These are phyloP conservation scores for Heliocybe sulcata DNA, from an alignment of 1,284 basidiomycete genomes.

Conservation along the genomic window DNA sequence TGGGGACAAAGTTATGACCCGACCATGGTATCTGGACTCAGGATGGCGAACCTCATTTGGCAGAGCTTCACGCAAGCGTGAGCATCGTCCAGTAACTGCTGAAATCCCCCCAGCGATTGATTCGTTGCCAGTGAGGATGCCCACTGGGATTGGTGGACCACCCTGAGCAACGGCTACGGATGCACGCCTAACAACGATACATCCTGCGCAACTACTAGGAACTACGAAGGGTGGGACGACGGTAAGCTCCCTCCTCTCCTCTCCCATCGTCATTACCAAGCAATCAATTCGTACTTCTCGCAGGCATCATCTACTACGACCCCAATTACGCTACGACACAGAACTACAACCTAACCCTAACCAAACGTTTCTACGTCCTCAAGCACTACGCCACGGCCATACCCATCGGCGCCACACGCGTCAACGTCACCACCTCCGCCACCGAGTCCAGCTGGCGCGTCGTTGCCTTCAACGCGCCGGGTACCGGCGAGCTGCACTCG, in stretches of 20 bases:
- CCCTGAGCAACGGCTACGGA: constrained; percentile 14
- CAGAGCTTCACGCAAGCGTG: constrained; percentile 13
- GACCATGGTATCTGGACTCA: constrained; percentile 15
- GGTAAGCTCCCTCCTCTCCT: constrained; percentile 3
- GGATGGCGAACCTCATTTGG: constrained; percentile 14
- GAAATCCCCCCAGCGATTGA: constrained; percentile 3
- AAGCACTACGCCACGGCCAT: constrained; percentile 14
- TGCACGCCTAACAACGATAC: constrained; percentile 13
- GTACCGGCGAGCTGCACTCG: neutral
- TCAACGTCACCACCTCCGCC: constrained; percentile 9
- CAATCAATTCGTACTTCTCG: constrained; percentile 3
- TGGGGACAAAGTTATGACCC: constrained; percentile 5
- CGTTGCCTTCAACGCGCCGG: constrained; percentile 10
- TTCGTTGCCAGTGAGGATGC: constrained; percentile 9
- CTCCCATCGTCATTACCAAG: neutral
- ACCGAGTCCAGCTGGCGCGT: constrained; percentile 8
- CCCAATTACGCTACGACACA: constrained; percentile 11
- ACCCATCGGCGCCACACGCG: constrained; percentile 9
- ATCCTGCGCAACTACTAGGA: constrained; percentile 9
- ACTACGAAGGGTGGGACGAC: constrained; percentile 16
- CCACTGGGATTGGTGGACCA: constrained; percentile 19
- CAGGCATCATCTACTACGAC: constrained; percentile 14
- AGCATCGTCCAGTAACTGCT: neutral
- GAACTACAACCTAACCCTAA: constrained; percentile 11
- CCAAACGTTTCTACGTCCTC: constrained; percentile 15